Evolutionary conservation across 225 moss, liverwort and hornwort species (phyloP), one percentile per base, ranked within the genome.

Genomic region (Anthoceros angustus): DNA sequence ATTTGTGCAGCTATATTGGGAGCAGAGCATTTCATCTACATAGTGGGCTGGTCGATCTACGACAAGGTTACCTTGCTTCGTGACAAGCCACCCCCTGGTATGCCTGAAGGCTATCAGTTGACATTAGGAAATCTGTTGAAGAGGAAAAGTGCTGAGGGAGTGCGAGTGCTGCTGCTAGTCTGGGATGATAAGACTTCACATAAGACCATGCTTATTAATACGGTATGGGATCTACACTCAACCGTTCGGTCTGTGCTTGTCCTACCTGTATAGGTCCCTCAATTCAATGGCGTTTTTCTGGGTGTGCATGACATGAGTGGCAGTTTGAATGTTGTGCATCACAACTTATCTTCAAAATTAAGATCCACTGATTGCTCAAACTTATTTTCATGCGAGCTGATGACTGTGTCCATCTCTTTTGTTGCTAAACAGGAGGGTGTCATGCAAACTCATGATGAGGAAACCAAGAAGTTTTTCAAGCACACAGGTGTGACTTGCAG

Each of bases 111-210:
- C 1, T 83, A 82, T 10, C 23, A 71, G 20, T 38, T 87, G 72
- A 86, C 87, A 0, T 68, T 98, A 12, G 95, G 95, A 10, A 91
- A 92, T 42, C 86, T 98, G 25, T 68, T 98, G 72, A 98, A 92
- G 72, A n/a, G 76, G 32, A 98, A 98, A 78, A 73, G 88, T 7
- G 67, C 72, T 21, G 85, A 92, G 72, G 87, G 87, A 71, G 92
- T 98, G 3, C 74, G 88, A 18, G 92, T 98, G 8, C 70, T 92
- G 61, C 42, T 98, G 24, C 72, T 98, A 72, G 79, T 89, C 42
- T 98, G 95, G 95, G 86, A 87, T 63, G 95, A 98, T 71, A 87
- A 78, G 61, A 92, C 95, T 42, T 98, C 95, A 20, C 92, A 98
- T 62, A 81, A 84, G 64, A 66, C 82, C 15, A 12, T 74, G 42